A percentile compares a stretch with the other conserved stretches of the same genome.
These are phyloP conservation scores for Geranium incanum DNA, from an alignment of 441 rosid species.

Conservation along the genomic window DNA sequence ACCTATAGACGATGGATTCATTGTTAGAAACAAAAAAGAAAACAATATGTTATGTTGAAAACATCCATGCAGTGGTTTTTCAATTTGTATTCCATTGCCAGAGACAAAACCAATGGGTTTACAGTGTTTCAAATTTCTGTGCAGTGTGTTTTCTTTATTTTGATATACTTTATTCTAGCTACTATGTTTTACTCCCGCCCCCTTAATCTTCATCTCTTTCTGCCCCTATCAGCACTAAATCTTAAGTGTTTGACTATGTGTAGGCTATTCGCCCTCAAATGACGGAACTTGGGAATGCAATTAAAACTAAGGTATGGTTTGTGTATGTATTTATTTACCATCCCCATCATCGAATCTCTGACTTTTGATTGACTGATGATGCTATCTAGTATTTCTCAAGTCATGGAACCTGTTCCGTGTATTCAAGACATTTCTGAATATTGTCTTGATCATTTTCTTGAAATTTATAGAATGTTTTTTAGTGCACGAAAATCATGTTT, in stretches of 20 bases:
- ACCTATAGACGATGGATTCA: too few species aligned
- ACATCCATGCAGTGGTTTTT: too few species aligned
- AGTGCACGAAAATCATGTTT: too few species aligned
- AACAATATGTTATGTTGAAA: too few species aligned
- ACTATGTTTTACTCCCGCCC: too few species aligned
- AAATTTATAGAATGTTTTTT: too few species aligned
- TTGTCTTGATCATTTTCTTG: background rate
- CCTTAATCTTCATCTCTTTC: background rate
- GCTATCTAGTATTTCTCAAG: background rate
- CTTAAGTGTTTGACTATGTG: background rate
- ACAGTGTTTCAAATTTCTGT: too few species aligned
- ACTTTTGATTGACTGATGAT: background rate
- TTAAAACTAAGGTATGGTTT: background rate
- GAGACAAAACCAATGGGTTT: too few species aligned
- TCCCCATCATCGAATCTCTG: background rate
- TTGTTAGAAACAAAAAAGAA: too few species aligned
- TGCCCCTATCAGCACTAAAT: background rate
- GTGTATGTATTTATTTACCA: background rate
- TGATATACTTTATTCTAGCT: too few species aligned
- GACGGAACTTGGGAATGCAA: background rate
- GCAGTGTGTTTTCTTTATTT: too few species aligned
- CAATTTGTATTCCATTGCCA: too few species aligned
- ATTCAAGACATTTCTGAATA: background rate
- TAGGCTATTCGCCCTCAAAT: background rate
- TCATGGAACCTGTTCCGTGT: background rate